Evolutionary conservation across 495 filamentous ascomycete genomes (phyloP).

Genomic region (Penicillium longicatenatum): DNA sequence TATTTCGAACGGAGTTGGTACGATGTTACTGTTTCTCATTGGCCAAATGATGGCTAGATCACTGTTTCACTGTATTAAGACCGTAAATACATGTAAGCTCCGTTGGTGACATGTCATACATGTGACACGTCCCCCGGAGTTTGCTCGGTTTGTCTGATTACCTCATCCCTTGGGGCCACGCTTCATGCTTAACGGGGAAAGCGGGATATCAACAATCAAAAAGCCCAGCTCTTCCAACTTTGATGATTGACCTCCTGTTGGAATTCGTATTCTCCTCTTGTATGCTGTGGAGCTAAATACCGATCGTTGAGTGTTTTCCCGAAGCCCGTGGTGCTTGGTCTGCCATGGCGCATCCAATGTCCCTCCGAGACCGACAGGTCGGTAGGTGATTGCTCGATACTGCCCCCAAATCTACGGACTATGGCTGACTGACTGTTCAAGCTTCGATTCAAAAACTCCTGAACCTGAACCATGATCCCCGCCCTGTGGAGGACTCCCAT

Average conservation of each 20-base stretch:
- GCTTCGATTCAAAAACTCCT: conserved; percentile 95
- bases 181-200: conserved; percentile 5
- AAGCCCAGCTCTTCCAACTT: not conserved
- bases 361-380: conserved; percentile 94
- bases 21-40: not conserved
- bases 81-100: not conserved
- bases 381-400: conserved; percentile 57
- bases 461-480: conserved; percentile 80
- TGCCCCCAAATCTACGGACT: conserved; percentile 48
- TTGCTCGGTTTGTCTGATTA: conserved; percentile 21
- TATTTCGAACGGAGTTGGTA: not conserved
- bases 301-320: conserved; percentile 15
- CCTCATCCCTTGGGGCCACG: conserved; percentile 16
- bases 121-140: conserved; percentile 18
- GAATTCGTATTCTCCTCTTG: not conserved
- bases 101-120: conserved; percentile 2
- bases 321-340: conserved; percentile 17
- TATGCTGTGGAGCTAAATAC: not conserved
- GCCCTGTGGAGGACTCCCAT: conserved; percentile 57
- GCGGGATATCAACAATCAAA: conserved; percentile 21
- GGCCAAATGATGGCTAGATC: not conserved
- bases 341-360: conserved; percentile 73
- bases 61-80: conserved; percentile 8
- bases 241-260: conserved; percentile 7
- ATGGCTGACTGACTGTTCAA: conserved; percentile 45